Base-by-base conservation (phyloP, 352 stramenopile genomes). In the Globisporangium mamillatum region DNA sequence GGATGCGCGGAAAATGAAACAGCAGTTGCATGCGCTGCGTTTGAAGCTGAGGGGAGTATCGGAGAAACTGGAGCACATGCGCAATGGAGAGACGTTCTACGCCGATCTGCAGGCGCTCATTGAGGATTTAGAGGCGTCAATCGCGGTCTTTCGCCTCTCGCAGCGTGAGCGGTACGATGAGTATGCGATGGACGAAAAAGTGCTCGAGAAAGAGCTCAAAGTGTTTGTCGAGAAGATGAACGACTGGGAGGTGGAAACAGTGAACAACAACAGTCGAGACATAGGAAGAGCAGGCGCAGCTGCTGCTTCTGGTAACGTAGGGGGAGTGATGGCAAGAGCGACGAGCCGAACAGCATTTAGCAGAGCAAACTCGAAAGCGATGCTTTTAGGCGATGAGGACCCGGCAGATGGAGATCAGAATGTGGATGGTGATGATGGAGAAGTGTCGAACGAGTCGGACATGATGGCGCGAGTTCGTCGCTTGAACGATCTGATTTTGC, bases 131-230 rank as follows among this genome's bases (percentile, higher is more conserved):
- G 84, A 92, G 69, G 29, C 66, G 14, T 74, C 64, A 4, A 50
- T 92, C 6, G 66, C 67, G 3, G 66, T 50, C 27, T 90, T 92
- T 61, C 76, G 70, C 2, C 9, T 68, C 2, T 18, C 60, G 0
- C 80, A 90, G 66, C 63, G 77, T 3, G 64, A 79, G 16, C 68
- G 70, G 6, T 84, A 83, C 55, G 81, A 92, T 29, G 64, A 60
- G 1, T 84, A 81, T 55, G 63, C 80, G 0, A 34, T 82, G n/a
- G 78, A 90, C 55, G 82, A 92, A 64, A 87, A 82, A 32, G 34
- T 88, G 59, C 48, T 92, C 4, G 77, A 84, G 56, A 86, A 82
- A 38, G 82, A 89, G 18, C 54, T 92, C 12, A 57, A n/a, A 1
- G 4, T 34, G 0, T 87, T 89, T 66, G 48, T 77, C 6, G 75